Evolutionary conservation across 2,329 filamentous ascomycete species (phyloP), one percentile per base, ranked within the genome.

Genomic region (Cytospora paraplurivora): DNA sequence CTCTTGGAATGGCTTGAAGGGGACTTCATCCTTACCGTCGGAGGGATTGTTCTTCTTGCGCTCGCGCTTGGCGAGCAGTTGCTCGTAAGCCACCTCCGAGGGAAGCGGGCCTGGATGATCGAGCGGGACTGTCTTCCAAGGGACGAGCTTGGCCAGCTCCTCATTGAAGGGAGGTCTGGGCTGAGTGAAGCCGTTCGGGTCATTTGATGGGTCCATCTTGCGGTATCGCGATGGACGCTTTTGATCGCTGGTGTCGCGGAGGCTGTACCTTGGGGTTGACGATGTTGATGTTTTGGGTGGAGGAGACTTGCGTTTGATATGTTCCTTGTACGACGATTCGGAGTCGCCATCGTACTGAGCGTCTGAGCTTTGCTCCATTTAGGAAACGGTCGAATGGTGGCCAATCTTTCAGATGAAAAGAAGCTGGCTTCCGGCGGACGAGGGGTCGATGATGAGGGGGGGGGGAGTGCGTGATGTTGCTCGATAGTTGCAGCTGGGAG

Each of bases 121-220:
- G 19, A 71, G 64, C 1, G 68, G 66, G 49, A 73, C 59, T 12
- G 66, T 67, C 8, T 68, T 67, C 51, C 72, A 70, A 15, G 69
- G 67, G 53, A 68, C 69, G 51, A 71, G 62, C 35, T 49, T 35
- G 21, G 70, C 56, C 34, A 73, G 68, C 19, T 67, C 67, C 3
- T 64, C 64, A 57, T 73, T 69, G 60, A 71, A 75, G 21, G 68
- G 38, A 12, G 71, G 63, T 37, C 68, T 66, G 1, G 67, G 68
- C 44, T 71, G 67, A 10, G 65, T 62, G 55, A 69, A 71, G 38
- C 27, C 27, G 27, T 27, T 27, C 4, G 34, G 38, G 1, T 69
- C 64, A n/a, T 68, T 59, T n/a, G 53, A 32, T 15, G 55, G 47
- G 50, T 62, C 59, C 21, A 15, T 37, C 21, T 60, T 66, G 12